Percentiles rank a stretch among this genome's conserved stretches.
Conservation (phyloP, 352 stramenopile genomes). For the Globisporangium cederbergense region DNA sequence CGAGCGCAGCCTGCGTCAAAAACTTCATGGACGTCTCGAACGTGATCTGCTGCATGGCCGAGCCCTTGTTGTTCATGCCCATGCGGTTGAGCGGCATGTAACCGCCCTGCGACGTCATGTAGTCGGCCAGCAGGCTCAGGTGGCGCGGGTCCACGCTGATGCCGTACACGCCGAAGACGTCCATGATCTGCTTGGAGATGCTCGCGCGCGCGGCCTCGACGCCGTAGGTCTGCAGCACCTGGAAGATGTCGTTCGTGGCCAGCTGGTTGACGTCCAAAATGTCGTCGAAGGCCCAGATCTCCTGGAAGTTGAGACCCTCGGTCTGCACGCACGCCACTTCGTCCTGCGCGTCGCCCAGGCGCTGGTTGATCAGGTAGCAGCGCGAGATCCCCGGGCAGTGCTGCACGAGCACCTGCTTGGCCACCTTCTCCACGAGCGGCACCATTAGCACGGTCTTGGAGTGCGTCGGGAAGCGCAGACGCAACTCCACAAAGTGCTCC, state of each 20-base stretch:
- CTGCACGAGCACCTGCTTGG: slow-evolving; percentile 83
- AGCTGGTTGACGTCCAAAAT: slow-evolving; percentile 94
- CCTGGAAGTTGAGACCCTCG: slow-evolving; percentile 98
- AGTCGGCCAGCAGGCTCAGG: slow-evolving; percentile 98
- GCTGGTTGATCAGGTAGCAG: slow-evolving; percentile 89
- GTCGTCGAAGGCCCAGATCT: slow-evolving; percentile 94
- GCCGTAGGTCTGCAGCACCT: slow-evolving; percentile 96
- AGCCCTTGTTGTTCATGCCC: slow-evolving; percentile 96
- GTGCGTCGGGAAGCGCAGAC: slow-evolving; percentile 85
- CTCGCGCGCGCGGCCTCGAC: slow-evolving; percentile 96
- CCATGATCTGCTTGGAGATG: slow-evolving; percentile 98
- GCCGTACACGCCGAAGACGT: slow-evolving; percentile 99
- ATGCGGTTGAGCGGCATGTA: slow-evolving; percentile 98
- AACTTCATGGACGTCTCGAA: slow-evolving; percentile 99
- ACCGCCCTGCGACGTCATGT: slow-evolving; percentile 98
- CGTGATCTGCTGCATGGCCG: slow-evolving; percentile 98
- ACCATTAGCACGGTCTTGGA: slow-evolving; percentile 89
- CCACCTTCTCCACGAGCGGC: slow-evolving; percentile 84
- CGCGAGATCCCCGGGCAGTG: slow-evolving; percentile 85
- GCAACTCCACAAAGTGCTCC: slow-evolving; percentile 80
- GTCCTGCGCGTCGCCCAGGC: slow-evolving; percentile 69
- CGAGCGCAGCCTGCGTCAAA: slow-evolving; percentile 94
- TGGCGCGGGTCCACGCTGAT: slow-evolving; percentile 98
- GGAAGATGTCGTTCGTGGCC: slow-evolving; percentile 98
- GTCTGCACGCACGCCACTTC: slow-evolving; percentile 89